These are phyloP conservation scores for Epichloe hybrida DNA, from an alignment of 2,329 filamentous ascomycete species.

Conservation along the genomic window DNA sequence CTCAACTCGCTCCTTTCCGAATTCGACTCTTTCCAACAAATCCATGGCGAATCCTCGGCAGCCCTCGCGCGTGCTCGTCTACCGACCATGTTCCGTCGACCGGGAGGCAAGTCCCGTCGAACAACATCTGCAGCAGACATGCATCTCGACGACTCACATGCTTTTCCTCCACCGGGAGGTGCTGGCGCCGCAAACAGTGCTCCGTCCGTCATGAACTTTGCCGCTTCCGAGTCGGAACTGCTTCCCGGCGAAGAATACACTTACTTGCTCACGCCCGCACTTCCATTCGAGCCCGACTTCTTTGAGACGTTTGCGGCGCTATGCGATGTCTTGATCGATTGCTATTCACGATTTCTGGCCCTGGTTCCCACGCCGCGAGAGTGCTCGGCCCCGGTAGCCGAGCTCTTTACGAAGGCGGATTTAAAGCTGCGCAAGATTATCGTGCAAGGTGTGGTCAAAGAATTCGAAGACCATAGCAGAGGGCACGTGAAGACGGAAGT, in stretches of 20 bases:
- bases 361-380: conserved; percentile 64
- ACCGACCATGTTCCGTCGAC: conserved; percentile 69
- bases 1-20: conserved; percentile 76
- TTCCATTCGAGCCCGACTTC: conserved; percentile 95
- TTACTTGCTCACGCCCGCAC: conserved; percentile 70
- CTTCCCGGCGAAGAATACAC: conserved; percentile 77
- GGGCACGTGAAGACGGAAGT: conserved; percentile 67
- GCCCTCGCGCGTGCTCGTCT: conserved; percentile 67
- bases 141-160: conserved; percentile 19
- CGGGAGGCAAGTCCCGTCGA: conserved; percentile 42
- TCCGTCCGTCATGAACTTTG: conserved; percentile 40
- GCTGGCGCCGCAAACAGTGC: conserved; percentile 18
- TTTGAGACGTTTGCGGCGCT: conserved; percentile 92
- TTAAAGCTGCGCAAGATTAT: conserved; percentile 77
- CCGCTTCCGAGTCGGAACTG: conserved; percentile 49
- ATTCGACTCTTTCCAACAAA: conserved; percentile 85
- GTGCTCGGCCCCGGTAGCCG: conserved; percentile 57
- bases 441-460: conserved; percentile 71
- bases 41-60: conserved; percentile 67
- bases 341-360: conserved; percentile 65
- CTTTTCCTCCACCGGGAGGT: conserved; percentile 12
- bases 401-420: conserved; percentile 85
- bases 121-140: conserved; percentile 35
- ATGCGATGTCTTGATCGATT: conserved; percentile 89
- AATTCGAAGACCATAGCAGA: conserved; percentile 83